Evolutionary conservation across 495 filamentous ascomycete genomes (phyloP), one percentile per base, ranked within the genome.

Genomic region (Penicillium simplicissimum): DNA sequence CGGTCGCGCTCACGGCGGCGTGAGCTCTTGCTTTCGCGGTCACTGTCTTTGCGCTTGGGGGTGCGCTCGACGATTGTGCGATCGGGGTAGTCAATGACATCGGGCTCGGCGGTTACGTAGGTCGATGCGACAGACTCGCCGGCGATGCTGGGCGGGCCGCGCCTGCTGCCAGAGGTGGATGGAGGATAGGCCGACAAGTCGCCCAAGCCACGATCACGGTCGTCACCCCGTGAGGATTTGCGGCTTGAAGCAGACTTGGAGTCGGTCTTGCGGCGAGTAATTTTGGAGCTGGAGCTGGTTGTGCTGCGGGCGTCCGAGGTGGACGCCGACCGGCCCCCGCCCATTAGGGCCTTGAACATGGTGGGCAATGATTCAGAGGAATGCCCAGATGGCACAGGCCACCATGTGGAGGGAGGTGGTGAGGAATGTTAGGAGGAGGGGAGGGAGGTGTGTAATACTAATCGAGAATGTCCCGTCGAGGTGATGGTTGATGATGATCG

Each of bases 191-290:
- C 57, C 23, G 70, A 67, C 64, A 77, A 62, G 65, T 79, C 77
- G 49, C 76, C 78, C 62, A 79, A 60, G 60, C 72, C 76, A 45
- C 81, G 77, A 60, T 81, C 76, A 76, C 82, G 81, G 76, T 83
- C 81, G 74, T 83, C 82, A 79, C 75, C 79, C 72, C 82, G 77
- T 74, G 81, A 72, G 42, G 82, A 76, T 64, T 78, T 84, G 64
- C 80, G 76, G 56, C 77, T 79, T 54, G 76, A 74, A 62, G 74
- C 70, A 10, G 71, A 77, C 55, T 71, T 78, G 49, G 70, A 72
- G 49, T 69, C 68, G 52, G 68, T 62, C 61, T 69, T 73, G 71
- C 76, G 75, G 59, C 73, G 69, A 61, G 61, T 67, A 54, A 63
- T 70, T 55, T 73, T 74, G 14, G 74, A 76, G 52, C 69, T 67